phyloP scores from a whole-genome alignment of 1,284 basidiomycete genomes.

The Pseudozyma sp. region DNA sequence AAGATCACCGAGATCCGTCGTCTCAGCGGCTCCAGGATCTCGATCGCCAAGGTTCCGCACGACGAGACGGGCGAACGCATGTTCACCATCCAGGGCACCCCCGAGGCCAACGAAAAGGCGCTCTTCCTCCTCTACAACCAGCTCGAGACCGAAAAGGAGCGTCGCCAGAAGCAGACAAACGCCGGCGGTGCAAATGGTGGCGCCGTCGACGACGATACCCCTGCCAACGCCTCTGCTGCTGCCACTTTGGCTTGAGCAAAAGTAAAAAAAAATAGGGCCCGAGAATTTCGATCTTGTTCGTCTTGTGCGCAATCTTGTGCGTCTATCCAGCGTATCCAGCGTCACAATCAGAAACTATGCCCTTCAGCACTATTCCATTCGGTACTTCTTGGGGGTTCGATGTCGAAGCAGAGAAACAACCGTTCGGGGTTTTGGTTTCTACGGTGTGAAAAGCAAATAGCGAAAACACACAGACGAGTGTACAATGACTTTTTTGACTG shows the following conservation, averaged over 20 bases:
- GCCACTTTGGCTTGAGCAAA: slow-evolving; percentile 24
- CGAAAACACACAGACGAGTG: too few species aligned
- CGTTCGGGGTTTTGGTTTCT: too few species aligned
- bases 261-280: too few species aligned
- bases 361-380: neutral
- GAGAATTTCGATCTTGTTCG: too few species aligned
- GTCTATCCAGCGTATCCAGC: too few species aligned
- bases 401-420: too few species aligned
- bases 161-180: slow-evolving; percentile 50
- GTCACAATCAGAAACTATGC: neutral
- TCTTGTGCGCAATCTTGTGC: too few species aligned
- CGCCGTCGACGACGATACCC: slow-evolving; percentile 47
- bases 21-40: slow-evolving; percentile 94
- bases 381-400: neutral
- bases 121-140: slow-evolving; percentile 92
- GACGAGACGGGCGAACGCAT: slow-evolving; percentile 98
- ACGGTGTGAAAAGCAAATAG: too few species aligned
- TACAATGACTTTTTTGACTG: too few species aligned
- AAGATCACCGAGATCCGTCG: slow-evolving; percentile 99
- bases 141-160: slow-evolving; percentile 65
- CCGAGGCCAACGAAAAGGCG: slow-evolving; percentile 76
- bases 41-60: slow-evolving; percentile 96
- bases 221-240: slow-evolving; percentile 18
- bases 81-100: slow-evolving; percentile 98
- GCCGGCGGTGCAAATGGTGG: slow-evolving; percentile 20